phyloP scores from a whole-genome alignment of 345 rosid species.

The Syzygium oleosum region DNA sequence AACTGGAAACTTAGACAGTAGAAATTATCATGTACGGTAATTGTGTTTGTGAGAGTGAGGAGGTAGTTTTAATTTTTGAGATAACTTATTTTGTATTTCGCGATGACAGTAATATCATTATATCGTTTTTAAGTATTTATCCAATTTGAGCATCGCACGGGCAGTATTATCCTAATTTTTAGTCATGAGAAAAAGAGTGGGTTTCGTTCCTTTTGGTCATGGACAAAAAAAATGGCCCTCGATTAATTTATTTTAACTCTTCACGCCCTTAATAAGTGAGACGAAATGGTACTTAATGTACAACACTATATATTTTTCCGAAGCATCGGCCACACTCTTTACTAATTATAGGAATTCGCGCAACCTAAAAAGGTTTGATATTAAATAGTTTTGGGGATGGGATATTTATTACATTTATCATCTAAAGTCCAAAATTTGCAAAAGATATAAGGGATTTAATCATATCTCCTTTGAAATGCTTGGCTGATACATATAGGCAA shows the following conservation, averaged over 20 bases:
- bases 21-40: background rate
- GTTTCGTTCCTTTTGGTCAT: background rate
- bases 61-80: background rate
- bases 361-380: background rate
- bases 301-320: background rate
- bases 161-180: background rate
- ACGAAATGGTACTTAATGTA: background rate
- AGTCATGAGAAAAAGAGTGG: background rate
- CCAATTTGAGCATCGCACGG: background rate
- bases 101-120: background rate
- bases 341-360: background rate
- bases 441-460: background rate
- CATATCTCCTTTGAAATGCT: background rate
- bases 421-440: background rate
- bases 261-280: background rate
- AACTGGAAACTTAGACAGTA: background rate
- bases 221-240: background rate
- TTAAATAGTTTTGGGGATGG: background rate
- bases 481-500: background rate
- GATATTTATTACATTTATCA: background rate
- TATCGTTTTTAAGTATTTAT: background rate
- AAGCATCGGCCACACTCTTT: background rate
- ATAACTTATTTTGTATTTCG: background rate
- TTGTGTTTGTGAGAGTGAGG: background rate
- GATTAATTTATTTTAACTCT: background rate